Conservation (phyloP, 352 stramenopile species). For the Phytopythium aichiense region DNA sequence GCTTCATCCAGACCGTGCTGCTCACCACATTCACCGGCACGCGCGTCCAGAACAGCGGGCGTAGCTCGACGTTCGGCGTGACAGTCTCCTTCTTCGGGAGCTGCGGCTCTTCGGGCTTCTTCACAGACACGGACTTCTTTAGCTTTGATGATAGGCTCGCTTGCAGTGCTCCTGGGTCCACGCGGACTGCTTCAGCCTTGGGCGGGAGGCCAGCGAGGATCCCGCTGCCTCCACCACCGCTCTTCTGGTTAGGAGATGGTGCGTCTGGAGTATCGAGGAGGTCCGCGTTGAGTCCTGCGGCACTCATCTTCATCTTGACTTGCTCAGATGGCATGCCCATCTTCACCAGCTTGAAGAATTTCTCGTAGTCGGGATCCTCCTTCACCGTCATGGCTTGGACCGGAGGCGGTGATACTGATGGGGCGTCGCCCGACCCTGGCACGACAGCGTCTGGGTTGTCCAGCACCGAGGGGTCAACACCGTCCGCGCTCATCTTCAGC, state of each 20-base stretch:
- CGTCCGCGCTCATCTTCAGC: slow-evolving; percentile 93
- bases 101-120: slow-evolving; percentile 61
- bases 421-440: slow-evolving; percentile 34
- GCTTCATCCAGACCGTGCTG: slow-evolving; percentile 84
- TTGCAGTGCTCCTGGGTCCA: slow-evolving; percentile 58
- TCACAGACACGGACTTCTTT: slow-evolving; percentile 27
- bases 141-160: slow-evolving; percentile 54
- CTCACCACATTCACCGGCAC: slow-evolving; percentile 85
- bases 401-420: not conserved
- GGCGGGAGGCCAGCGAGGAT: slow-evolving; percentile 58
- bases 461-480: slow-evolving; percentile 87
- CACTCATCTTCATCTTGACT: slow-evolving; percentile 91
- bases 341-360: slow-evolving; percentile 95
- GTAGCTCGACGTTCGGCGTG: slow-evolving; percentile 85
- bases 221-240: slow-evolving; percentile 14
- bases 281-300: slow-evolving; percentile 63
- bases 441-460: slow-evolving; percentile 87
- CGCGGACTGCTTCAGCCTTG: slow-evolving; percentile 60
- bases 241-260: slow-evolving; percentile 64
- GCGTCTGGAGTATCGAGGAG: slow-evolving; percentile 68
- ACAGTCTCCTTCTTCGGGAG: slow-evolving; percentile 85
- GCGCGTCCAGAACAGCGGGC: slow-evolving; percentile 87
- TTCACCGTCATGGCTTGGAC: slow-evolving; percentile 70
- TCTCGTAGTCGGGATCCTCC: slow-evolving; percentile 90
- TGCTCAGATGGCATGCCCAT: slow-evolving; percentile 88